Percentiles rank a stretch among this genome's conserved stretches.
Conservation (phyloP, 495 filamentous ascomycete species). For the Astrothelium subdiscretum region DNA sequence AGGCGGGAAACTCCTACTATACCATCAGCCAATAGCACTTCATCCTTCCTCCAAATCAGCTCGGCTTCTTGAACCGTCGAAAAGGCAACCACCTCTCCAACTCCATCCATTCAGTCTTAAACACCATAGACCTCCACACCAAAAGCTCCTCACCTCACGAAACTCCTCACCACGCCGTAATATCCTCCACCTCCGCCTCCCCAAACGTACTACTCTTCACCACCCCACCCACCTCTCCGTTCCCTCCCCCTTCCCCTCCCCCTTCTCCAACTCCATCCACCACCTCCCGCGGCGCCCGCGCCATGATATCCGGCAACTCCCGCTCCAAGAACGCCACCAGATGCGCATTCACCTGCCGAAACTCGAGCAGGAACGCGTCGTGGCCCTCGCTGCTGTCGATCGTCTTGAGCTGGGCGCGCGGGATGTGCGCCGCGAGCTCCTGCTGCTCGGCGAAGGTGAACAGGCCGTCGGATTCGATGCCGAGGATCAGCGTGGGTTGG, state of each 20-base stretch:
- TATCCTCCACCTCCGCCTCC: constrained; percentile 92
- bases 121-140: too few relatives aligned
- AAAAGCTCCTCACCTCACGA: not conserved
- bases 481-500: constrained; percentile 80
- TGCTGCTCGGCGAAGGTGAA: constrained; percentile 96
- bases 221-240: constrained; percentile 45
- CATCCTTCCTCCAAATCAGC: too few relatives aligned
- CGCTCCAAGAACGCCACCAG: constrained; percentile 76
- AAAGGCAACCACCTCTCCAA: too few relatives aligned
- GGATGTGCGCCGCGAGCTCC: constrained; percentile 75
- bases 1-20: too few relatives aligned
- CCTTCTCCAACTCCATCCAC: constrained; percentile 30
- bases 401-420: constrained; percentile 60
- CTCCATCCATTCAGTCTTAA: too few relatives aligned
- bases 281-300: constrained; percentile 31
- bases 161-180: constrained; percentile 69
- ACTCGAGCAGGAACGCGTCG: constrained; percentile 91
- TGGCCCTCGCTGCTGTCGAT: constrained; percentile 94
- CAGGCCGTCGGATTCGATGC: constrained; percentile 87
- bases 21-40: too few relatives aligned
- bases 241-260: constrained; percentile 27
- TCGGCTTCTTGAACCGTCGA: too few relatives aligned
- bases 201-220: constrained; percentile 78
- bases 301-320: constrained; percentile 78
- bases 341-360: constrained; percentile 88